A percentile compares a stretch with the other conserved stretches of the same genome.
phyloP scores from a whole-genome alignment of 2,329 filamentous ascomycete genomes.

The Acrodontium crateriforme region DNA sequence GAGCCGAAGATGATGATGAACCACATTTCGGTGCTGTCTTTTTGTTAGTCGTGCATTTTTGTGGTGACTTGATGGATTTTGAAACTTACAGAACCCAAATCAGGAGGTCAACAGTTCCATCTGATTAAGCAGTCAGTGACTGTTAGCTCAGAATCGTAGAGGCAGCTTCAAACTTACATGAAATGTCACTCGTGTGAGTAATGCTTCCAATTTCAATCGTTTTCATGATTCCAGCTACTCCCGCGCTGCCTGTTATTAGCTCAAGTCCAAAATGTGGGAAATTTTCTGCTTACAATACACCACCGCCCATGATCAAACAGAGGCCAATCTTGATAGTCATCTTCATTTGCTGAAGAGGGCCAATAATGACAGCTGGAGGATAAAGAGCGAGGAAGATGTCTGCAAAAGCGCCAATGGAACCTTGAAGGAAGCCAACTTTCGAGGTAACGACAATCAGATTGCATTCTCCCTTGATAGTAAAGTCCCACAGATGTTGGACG shows the following conservation, averaged over 20 bases:
- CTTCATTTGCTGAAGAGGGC: slow-evolving; percentile 7
- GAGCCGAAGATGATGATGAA: slow-evolving; percentile 13
- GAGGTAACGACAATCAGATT: background rate
- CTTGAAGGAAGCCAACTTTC: slow-evolving; percentile 3
- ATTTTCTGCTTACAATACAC: slow-evolving; percentile 4
- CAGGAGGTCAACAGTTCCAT: background rate
- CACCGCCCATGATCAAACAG: slow-evolving; percentile 7
- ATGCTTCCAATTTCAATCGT: slow-evolving; percentile 5
- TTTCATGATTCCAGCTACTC: slow-evolving; percentile 9
- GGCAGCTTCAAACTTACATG: slow-evolving; percentile 3
- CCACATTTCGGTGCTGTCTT: slow-evolving; percentile 10
- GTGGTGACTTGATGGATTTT: too few relatives aligned
- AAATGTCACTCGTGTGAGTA: slow-evolving; percentile 1
- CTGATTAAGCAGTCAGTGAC: slow-evolving; percentile 2
- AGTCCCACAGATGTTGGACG: slow-evolving; percentile 1
- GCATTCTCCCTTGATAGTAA: slow-evolving; percentile 1
- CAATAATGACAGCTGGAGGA: slow-evolving; percentile 7
- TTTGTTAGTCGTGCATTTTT: slow-evolving; percentile 7
- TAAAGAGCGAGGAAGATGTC: slow-evolving; percentile 9
- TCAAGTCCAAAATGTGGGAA: background rate
- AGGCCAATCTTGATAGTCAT: slow-evolving; percentile 5
- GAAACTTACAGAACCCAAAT: too few relatives aligned
- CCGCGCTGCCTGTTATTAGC: slow-evolving; percentile 3
- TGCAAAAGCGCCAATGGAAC: slow-evolving; percentile 5
- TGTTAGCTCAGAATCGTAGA: slow-evolving; percentile 2